These are phyloP conservation scores for Triticum timopheevii DNA, from an alignment of 176 grass and related monocot genomes.

Conservation along the genomic window DNA sequence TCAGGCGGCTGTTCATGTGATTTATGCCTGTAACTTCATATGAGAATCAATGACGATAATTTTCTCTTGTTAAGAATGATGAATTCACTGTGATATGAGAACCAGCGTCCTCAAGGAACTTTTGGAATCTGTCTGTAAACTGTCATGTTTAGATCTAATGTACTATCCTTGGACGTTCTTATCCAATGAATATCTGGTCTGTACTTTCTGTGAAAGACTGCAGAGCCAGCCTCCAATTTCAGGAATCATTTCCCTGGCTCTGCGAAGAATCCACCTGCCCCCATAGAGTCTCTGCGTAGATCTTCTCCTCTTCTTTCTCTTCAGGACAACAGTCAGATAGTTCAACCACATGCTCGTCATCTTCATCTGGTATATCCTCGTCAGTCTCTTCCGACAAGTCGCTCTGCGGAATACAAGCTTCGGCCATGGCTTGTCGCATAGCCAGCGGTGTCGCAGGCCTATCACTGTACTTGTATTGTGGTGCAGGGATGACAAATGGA, in stretches of 20 bases:
- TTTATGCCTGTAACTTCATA: background rate
- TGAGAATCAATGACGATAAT: background rate
- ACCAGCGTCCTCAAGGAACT: slow-evolving; percentile 12
- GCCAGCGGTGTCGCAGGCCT: slow-evolving; percentile 64
- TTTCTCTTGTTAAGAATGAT: slow-evolving; percentile 12
- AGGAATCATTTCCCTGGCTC: slow-evolving; percentile 29
- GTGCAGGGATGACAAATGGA: slow-evolving; percentile 75
- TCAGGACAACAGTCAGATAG: slow-evolving; percentile 41
- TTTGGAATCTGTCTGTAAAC: background rate
- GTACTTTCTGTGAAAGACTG: background rate
- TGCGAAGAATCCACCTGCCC: slow-evolving; percentile 64
- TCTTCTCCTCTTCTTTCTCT: slow-evolving; percentile 69
- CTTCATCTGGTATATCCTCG: slow-evolving; percentile 56
- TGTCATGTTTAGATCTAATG: background rate
- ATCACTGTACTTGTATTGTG: slow-evolving; percentile 56
- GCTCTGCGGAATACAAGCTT: slow-evolving; percentile 34
- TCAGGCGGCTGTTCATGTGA: background rate
- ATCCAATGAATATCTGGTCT: background rate
- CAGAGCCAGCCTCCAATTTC: background rate
- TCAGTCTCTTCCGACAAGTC: slow-evolving; percentile 49
- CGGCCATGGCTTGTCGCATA: slow-evolving; percentile 64
- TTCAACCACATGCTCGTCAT: slow-evolving; percentile 56
- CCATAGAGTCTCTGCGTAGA: slow-evolving; percentile 80
- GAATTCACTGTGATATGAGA: background rate
- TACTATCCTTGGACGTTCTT: background rate